Evolutionary conservation across 2,329 filamentous ascomycete species (phyloP).

Genomic region (Tolypocladium amazonense): DNA sequence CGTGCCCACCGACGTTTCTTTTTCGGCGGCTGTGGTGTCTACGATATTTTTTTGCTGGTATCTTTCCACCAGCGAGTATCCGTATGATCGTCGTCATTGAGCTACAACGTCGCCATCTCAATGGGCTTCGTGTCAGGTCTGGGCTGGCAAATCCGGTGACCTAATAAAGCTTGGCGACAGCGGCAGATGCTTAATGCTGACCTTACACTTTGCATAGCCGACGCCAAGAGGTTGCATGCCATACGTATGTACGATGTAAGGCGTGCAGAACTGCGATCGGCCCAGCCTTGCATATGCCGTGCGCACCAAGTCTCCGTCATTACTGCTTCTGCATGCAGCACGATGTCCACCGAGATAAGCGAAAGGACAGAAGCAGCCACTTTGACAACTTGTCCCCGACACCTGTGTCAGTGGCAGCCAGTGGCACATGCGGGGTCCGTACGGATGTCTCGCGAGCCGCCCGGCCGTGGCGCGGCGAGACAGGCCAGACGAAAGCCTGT

Average conservation of each 20-base stretch:
- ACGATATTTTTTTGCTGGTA: neutral
- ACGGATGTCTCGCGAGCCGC: neutral
- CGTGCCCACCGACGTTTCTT: neutral
- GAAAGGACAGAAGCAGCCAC: neutral
- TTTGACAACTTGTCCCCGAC: neutral
- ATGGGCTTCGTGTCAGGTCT: neutral
- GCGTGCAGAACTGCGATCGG: neutral
- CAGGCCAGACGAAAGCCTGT: neutral
- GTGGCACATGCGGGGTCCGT: neutral
- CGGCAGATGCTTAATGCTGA: neutral
- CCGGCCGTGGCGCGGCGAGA: neutral
- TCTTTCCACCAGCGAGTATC: neutral
- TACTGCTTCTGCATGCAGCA: neutral
- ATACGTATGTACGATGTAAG: neutral
- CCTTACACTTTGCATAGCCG: neutral
- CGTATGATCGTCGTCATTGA: neutral
- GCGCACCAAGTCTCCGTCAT: neutral
- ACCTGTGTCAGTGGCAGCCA: too few species aligned
- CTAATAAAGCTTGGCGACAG: neutral
- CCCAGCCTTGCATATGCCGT: neutral
- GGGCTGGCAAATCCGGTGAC: neutral
- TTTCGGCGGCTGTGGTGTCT: neutral
- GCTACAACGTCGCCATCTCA: neutral
- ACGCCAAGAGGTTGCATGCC: too few species aligned
- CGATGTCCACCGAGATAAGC: neutral